Base-by-base conservation (phyloP, 2,329 filamentous ascomycete genomes). In the Cercospora sp. region DNA sequence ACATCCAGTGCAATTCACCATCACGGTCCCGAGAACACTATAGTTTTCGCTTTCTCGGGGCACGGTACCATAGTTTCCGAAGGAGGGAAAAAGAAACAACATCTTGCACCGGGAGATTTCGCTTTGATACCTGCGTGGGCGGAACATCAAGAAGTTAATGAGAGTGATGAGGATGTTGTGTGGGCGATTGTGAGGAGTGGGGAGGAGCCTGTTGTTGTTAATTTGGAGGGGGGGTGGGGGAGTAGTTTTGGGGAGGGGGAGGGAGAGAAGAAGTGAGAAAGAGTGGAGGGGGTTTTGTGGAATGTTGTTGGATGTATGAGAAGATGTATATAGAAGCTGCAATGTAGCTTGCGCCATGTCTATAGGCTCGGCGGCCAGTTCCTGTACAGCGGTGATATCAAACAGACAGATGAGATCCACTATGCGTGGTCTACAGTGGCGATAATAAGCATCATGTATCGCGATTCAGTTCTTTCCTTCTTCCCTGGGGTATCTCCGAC, bases 111-210 rank as follows among this genome's bases (percentile, higher is more conserved):
- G 0, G 90, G 90, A 0, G 90, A 92, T 76, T 92, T 91, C 77
- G 89, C 89, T 3, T 83, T 91, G 64, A 85, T 92, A 12, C 90
- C 90, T 0, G 86, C 89, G 0, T 91, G 85, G 83, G 87, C 87
- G 0, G 89, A 92, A 76, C 89, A 92, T 78, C 89, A 91, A 76
- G 85, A 89, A 64, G 81, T 89, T 20, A 92, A 92, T 73, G 86
- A 91, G 42, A 84, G 85, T 1, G 86, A 88, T 53, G 83, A 86
- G 33, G 87, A 90, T 58, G 80, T 90, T 1, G 84, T 87, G 42
- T 91, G 89, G 87, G 84, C 91, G 10, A 84, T 92, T 55, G 87
- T 88, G 5, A 84, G 89, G 23, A 66, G 63, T 62, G 66, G 70
- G 6, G 66, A 67, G 60, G 64, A 65, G 12, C 66, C 67, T 10